Percentiles rank a stretch among this genome's conserved stretches.
These are phyloP conservation scores for Fusarium fujikuroi DNA, from an alignment of 2,329 filamentous ascomycete species.

Conservation along the genomic window DNA sequence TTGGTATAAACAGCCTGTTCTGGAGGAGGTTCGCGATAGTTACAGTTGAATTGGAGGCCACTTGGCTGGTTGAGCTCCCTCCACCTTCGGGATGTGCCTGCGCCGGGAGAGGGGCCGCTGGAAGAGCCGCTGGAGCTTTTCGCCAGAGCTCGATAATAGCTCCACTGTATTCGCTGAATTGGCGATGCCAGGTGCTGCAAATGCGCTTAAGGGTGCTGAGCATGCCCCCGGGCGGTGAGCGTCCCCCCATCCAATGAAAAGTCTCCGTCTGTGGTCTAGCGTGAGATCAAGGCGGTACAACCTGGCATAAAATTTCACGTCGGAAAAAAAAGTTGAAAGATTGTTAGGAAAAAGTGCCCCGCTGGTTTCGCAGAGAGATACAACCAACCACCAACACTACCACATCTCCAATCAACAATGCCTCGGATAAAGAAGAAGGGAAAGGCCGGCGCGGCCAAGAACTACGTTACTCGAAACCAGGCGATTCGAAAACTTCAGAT, in stretches of 20 bases:
- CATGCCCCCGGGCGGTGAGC: conserved; percentile 22
- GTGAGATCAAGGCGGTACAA: conserved; percentile 41
- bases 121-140: conserved; percentile 29
- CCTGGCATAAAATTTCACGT: conserved; percentile 50
- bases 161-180: conserved; percentile 29
- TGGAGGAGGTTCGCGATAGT: conserved; percentile 25
- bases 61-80: conserved; percentile 45
- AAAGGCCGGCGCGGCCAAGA: conserved; percentile 91
- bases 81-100: conserved; percentile 20
- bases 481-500: conserved; percentile 98
- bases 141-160: neutral
- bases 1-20: conserved; percentile 27
- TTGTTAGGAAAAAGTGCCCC: conserved; percentile 47
- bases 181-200: conserved; percentile 23
- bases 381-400: conserved; percentile 32
- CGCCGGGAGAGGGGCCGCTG: conserved; percentile 39
- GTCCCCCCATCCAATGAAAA: conserved; percentile 5
- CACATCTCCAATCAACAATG: conserved; percentile 59
- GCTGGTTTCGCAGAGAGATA: conserved; percentile 42
- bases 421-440: conserved; percentile 91
- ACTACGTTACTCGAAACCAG: conserved; percentile 97
- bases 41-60: conserved; percentile 41
- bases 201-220: conserved; percentile 15
- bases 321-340: conserved; percentile 50
- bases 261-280: neutral